Conservation (phyloP, 1,284 basidiomycete genomes). For the Ceratobasidium sp. region DNA sequence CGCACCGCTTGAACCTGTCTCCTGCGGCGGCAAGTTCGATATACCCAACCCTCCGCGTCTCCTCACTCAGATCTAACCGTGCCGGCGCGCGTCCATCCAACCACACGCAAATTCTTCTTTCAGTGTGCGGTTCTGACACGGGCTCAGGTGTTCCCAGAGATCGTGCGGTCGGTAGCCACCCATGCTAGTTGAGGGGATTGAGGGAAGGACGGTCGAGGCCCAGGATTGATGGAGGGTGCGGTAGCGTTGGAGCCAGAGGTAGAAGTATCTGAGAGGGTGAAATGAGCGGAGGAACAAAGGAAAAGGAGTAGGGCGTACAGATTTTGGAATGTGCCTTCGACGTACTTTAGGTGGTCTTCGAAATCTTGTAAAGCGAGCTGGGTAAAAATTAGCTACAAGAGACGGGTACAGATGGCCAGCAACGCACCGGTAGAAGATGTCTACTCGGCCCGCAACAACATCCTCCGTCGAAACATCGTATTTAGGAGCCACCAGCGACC, state of each 20-base stretch:
- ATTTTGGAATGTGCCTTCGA: constrained; percentile 41
- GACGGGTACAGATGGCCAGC: neutral
- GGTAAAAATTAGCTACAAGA: neutral
- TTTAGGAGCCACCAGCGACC: constrained; percentile 9
- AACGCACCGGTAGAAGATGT: constrained; percentile 33
- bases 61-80: neutral
- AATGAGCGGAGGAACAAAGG: neutral
- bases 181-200: constrained; percentile 17
- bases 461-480: constrained; percentile 27
- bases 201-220: constrained; percentile 27
- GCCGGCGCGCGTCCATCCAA: neutral
- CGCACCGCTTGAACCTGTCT: neutral
- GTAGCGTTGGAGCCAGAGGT: constrained; percentile 43
- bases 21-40: neutral
- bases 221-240: constrained; percentile 21
- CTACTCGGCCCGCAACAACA: constrained; percentile 31
- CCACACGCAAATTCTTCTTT: constrained; percentile 10
- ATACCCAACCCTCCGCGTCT: neutral
- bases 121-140: constrained; percentile 14
- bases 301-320: constrained; percentile 23
- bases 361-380: constrained; percentile 39
- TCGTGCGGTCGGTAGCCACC: constrained; percentile 15
- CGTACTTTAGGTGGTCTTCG: constrained; percentile 42
- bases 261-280: constrained; percentile 38
- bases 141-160: constrained; percentile 29